Evolutionary conservation across 768 basidiomycete species (phyloP), one percentile per base, ranked within the genome.

Genomic region (Suillus luteus): DNA sequence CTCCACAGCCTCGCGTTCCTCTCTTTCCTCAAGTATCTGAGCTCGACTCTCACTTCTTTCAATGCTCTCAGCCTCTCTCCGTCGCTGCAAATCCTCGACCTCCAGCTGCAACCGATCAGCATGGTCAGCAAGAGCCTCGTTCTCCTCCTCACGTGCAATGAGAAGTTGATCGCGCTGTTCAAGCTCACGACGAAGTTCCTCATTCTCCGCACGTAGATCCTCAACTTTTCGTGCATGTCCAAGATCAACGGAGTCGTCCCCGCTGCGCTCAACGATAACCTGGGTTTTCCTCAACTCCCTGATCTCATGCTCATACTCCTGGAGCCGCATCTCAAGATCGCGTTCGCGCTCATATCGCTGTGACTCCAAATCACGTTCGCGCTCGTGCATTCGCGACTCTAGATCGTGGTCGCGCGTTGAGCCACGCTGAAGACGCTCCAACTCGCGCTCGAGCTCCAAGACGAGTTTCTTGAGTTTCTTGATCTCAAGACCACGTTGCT

Each of bases 391-490:
- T 78, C 78, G 7, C 71, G 72, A 15, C 73, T 73, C 5, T 78
- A 80, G 2, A 72, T 77, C 69, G 68, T 78, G 75, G 33, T 68
- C 72, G 5, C 54, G 38, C 17, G 33, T 15, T 19, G 61, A 62
- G 22, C 77, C 80, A 31, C 84, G 85, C 73, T 88, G 91, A 24
- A 85, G 79, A 40, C 86, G 82, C 60, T 92, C 90, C 41, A 95
- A 77, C 68, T 94, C 92, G 61, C 86, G 85, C 73, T 96, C 91
- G 17, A 92, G 85, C 68, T 95, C 92, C 11, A 93, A 79, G 1
- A 96, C 84, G 37, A 94, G 86, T 72, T 96, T 96, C 76, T 93
- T 93, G 65, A 93, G 81, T 74, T 92, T 93, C 82, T 96, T 96
- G 71, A 95, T 85, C 77, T 96, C 95, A 79, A 92, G 87, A 14